phyloP scores from a whole-genome alignment of 2,329 filamentous ascomycete genomes.

The Talaromyces sp. region DNA sequence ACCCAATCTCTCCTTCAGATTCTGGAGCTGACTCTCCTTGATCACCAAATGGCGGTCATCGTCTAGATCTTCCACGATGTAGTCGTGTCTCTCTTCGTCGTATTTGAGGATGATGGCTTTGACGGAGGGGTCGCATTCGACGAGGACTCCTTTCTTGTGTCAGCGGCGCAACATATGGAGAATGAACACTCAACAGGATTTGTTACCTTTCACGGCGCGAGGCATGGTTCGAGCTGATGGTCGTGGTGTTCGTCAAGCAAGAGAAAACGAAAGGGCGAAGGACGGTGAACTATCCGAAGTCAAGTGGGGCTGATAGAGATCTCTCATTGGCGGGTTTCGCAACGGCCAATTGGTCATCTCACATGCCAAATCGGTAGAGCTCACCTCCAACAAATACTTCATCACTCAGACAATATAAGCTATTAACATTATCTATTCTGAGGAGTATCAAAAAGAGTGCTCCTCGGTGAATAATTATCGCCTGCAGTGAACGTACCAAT shows the following conservation, averaged over 20 bases:
- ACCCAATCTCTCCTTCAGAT: conserved; percentile 41
- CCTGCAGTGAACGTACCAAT: background rate
- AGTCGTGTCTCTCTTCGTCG: conserved; percentile 46
- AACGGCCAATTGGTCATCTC: background rate
- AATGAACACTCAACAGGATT: too few relatives aligned
- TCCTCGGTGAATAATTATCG: background rate
- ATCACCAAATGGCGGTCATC: conserved; percentile 46
- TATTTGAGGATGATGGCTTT: conserved; percentile 50
- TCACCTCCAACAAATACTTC: background rate
- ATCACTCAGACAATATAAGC: background rate
- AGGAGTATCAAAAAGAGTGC: accelerated
- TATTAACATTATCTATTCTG: too few relatives aligned
- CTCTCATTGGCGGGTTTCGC: background rate
- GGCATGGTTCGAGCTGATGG: conserved; percentile 30
- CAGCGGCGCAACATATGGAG: background rate
- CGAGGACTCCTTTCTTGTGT: conserved; percentile 37
- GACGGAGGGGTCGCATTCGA: conserved; percentile 49
- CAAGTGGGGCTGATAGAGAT: background rate
- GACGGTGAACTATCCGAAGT: background rate
- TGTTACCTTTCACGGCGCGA: conserved; percentile 39
- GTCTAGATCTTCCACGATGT: conserved; percentile 48
- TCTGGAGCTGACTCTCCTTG: conserved; percentile 45
- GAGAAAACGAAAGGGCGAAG: background rate
- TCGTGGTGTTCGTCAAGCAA: background rate
- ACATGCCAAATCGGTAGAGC: background rate